These are phyloP conservation scores for Sequoiadendron giganteum DNA, from an alignment of 75 land plant genomes.

Conservation along the genomic window DNA sequence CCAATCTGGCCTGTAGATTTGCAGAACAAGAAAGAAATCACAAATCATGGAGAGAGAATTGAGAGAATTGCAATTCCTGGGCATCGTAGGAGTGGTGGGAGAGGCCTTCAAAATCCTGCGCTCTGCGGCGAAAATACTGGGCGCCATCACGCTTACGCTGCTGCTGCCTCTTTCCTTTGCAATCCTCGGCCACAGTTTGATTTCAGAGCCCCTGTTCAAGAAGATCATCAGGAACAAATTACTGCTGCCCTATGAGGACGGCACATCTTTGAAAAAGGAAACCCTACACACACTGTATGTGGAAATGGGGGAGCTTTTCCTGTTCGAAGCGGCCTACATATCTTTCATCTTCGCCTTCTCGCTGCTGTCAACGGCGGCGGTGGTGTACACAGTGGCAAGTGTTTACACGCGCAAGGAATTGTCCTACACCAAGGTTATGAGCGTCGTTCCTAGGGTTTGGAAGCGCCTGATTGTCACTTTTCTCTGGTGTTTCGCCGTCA, in stretches of 20 bases:
- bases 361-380: constrained; percentile 30
- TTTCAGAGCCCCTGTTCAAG: constrained; percentile 29
- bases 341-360: constrained; percentile 11
- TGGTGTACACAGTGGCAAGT: constrained; percentile 48
- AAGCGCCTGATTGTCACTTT: constrained; percentile 42
- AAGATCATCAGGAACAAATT: constrained; percentile 37
- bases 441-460: constrained; percentile 48
- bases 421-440: constrained; percentile 23
- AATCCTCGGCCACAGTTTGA: constrained; percentile 39
- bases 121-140: constrained; percentile 30
- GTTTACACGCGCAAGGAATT: constrained; percentile 21
- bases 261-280: constrained; percentile 8
- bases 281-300: constrained; percentile 23
- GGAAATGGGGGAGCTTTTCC: constrained; percentile 23
- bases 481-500: constrained; percentile 31
- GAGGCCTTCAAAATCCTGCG: constrained; percentile 46
- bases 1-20: constrained; percentile 20
- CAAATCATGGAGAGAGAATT: constrained; percentile 47
- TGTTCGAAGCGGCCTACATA: constrained; percentile 17
- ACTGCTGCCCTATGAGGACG: background rate
- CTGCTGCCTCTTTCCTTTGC: constrained; percentile 59
- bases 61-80: constrained; percentile 60
- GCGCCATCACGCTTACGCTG: constrained; percentile 38
- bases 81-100: constrained; percentile 35
- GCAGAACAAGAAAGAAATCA: constrained; percentile 24